Conservation (phyloP, 306 rosid species). For the Cicer arietinum region DNA sequence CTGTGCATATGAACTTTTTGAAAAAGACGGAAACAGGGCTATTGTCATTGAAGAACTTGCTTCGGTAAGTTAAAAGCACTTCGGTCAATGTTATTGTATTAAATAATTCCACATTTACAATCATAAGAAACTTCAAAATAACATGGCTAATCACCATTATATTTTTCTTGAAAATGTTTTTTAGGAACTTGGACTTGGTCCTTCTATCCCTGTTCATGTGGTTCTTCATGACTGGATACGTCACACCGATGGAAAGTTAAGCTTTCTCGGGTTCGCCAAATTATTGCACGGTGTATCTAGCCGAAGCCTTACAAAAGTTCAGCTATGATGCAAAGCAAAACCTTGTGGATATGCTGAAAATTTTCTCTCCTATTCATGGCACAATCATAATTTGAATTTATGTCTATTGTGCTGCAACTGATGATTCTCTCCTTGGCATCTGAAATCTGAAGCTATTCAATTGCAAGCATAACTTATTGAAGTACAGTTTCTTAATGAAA, state of each 20-base stretch:
- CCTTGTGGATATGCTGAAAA: conserved; percentile 24
- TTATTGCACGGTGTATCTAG: conserved; percentile 85
- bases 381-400: conserved; percentile 36
- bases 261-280: conserved; percentile 95
- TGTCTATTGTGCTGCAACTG: conserved; percentile 37
- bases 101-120: neutral
- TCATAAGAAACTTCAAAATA: neutral
- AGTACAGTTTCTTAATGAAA: conserved; percentile 42
- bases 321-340: conserved; percentile 47
- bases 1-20: conserved; percentile 92
- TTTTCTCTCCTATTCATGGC: conserved; percentile 37
- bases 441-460: conserved; percentile 45
- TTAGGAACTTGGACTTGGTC: conserved; percentile 98
- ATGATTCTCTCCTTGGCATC: conserved; percentile 37
- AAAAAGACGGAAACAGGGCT: conserved; percentile 92
- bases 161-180: conserved; percentile 29
- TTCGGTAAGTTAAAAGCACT: conserved; percentile 64
- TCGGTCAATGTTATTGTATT: neutral
- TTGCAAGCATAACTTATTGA: conserved; percentile 37
- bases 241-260: conserved; percentile 96
- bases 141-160: conserved; percentile 27
- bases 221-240: conserved; percentile 98
- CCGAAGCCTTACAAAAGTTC: conserved; percentile 76
- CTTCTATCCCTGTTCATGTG: conserved; percentile 91
- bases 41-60: conserved; percentile 98